Evolutionary conservation across 352 stramenopile species (phyloP), one percentile per base, ranked within the genome.

Genomic region (Elongisporangium undulatum): DNA sequence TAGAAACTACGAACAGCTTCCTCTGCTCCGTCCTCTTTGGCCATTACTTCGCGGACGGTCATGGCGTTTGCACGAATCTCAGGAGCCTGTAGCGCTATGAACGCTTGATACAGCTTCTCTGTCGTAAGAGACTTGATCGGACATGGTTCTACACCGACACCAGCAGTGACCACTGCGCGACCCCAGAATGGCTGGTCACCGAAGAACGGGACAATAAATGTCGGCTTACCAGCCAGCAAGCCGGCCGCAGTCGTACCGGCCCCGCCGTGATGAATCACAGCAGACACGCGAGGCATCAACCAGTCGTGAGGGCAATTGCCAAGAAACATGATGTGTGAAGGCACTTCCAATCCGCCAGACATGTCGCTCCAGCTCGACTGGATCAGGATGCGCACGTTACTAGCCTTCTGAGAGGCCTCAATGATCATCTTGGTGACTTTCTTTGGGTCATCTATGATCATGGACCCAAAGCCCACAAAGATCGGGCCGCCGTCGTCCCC

Each of bases 141-240:
- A 55, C 90, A 95, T 16, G 92, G 90, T 56, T 86, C 75, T 7
- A 95, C 84, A 16, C 92, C 94, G 1, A 97, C 90, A 26, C 88
- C 90, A 39, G 82, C 77, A 0, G 77, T 78, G 41, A 88, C 61
- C 0, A 97, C 87, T 9, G 94, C 91, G 51, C 90, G 78, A 1
- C 90, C 92, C 95, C 95, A 98, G 64, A 98, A 98, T 26, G 80
- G 87, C 65, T 98, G 95, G 64, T 98, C 95, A 21, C 89, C 91
- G 66, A 98, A 98, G 58, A 98, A 98, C 7, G 95, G 95, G 56
- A 95, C 94, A 15, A 98, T 90, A 57, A 98, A 92, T 7, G 92
- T 98, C 1, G 95, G 94, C 52, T 98, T 94, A 0, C 91, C 92
- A 49, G 87, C 88, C 41, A 95, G 56, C 2, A 98, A 68, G 13